phyloP scores from a whole-genome alignment of 2,329 filamentous ascomycete genomes.

The Cladosporium sp. region DNA sequence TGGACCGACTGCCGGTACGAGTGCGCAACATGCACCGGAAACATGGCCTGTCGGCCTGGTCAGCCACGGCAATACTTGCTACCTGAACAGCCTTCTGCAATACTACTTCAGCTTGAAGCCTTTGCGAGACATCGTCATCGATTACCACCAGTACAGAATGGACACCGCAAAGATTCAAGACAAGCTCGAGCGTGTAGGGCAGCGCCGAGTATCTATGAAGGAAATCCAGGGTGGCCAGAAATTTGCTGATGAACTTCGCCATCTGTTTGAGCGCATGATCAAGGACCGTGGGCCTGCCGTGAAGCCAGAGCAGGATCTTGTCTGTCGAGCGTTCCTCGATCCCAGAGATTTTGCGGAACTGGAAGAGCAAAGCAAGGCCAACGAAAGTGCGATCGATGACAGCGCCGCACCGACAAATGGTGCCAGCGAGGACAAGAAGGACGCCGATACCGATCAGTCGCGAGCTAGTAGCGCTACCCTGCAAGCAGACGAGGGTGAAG shows the following conservation, averaged over 20 bases:
- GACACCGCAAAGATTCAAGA: constrained; percentile 62
- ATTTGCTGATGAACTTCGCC: constrained; percentile 31
- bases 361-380: constrained; percentile 15
- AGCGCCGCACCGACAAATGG: constrained; percentile 4
- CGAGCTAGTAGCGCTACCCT: constrained; percentile 25
- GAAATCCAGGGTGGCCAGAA: constrained; percentile 33
- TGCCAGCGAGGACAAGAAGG: not conserved
- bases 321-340: constrained; percentile 32
- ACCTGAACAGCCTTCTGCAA: constrained; percentile 92
- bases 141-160: constrained; percentile 68
- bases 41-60: constrained; percentile 75
- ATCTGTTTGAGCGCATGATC: constrained; percentile 36
- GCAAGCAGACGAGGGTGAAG: constrained; percentile 17
- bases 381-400: constrained; percentile 18
- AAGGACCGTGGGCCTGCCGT: constrained; percentile 25
- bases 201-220: constrained; percentile 51
- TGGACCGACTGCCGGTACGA: constrained; percentile 1
- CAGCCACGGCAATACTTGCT: constrained; percentile 98
- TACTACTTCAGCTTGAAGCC: constrained; percentile 88
- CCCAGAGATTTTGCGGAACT: constrained; percentile 25
- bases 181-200: constrained; percentile 68
- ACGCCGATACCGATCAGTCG: not conserved
- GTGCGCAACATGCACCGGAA: constrained; percentile 18
- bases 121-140: constrained; percentile 73
- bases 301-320: constrained; percentile 32